phyloP scores from a whole-genome alignment of 208 protist species.

The Porcisia hertigi region DNA sequence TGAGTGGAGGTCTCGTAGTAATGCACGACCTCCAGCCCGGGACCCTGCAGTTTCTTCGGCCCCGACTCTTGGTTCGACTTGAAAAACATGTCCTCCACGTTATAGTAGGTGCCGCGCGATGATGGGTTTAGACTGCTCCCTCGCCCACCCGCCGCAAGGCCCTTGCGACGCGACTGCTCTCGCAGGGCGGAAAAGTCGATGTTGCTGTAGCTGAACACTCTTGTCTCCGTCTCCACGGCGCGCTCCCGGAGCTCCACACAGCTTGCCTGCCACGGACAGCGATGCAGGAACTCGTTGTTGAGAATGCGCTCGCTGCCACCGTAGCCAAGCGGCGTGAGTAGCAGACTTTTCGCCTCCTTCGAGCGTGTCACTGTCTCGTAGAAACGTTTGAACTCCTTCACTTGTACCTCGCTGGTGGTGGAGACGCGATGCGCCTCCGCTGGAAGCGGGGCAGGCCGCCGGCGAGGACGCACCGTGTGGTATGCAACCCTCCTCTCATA shows the following conservation, averaged over 20 bases:
- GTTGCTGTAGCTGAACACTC: conserved; percentile 26
- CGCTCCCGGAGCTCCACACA: conserved; percentile 39
- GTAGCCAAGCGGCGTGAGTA: conserved; percentile 29
- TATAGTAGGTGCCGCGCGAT: conserved; percentile 19
- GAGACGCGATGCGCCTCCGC: background rate
- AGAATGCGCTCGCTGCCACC: conserved; percentile 38
- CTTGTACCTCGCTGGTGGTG: conserved; percentile 10
- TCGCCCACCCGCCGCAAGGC: background rate
- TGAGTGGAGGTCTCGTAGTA: conserved; percentile 41
- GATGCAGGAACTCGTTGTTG: conserved; percentile 35
- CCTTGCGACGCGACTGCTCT: background rate
- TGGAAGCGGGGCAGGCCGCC: background rate
- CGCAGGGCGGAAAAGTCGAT: conserved; percentile 34
- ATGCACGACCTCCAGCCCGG: conserved; percentile 37
- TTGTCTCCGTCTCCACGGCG: conserved; percentile 16
- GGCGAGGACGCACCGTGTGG: conserved; percentile 19
- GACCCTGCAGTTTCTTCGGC: conserved; percentile 8
- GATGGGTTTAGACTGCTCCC: background rate
- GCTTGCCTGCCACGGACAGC: conserved; percentile 36
- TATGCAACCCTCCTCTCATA: conserved; percentile 4
- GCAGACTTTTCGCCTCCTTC: conserved; percentile 12
- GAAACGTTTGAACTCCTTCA: conserved; percentile 31
- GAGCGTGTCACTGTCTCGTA: conserved; percentile 29
- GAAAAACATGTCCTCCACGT: conserved; percentile 26
- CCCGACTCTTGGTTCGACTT: background rate